Evolutionary conservation across 805 yeast genomes (phyloP).

Genomic region (Isabelozyma rhagii): DNA sequence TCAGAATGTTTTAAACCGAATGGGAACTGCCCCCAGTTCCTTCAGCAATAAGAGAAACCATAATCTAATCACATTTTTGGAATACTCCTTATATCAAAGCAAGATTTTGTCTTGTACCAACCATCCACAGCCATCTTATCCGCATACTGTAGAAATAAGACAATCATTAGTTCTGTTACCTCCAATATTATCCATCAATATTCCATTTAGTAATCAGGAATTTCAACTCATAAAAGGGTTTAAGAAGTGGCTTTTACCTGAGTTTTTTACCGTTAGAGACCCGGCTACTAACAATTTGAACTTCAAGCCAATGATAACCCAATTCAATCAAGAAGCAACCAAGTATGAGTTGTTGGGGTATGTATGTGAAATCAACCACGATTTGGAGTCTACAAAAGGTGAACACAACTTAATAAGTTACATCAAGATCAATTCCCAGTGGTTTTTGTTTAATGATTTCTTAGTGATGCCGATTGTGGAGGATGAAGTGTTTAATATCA

Average conservation of each 20-base stretch:
- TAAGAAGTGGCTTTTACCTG: conserved; percentile 60
- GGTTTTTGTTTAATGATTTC: conserved; percentile 92
- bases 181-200: conserved; percentile 59
- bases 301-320: conserved; percentile 31
- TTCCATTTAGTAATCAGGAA: conserved; percentile 54
- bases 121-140: conserved; percentile 37
- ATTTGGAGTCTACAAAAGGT: conserved; percentile 32
- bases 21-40: conserved; percentile 9
- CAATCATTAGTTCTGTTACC: conserved; percentile 56
- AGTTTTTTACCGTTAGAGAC: conserved; percentile 45
- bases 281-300: conserved; percentile 22
- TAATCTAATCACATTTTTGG: conserved; percentile 53
- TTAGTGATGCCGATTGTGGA: conserved; percentile 73
- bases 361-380: conserved; percentile 63
- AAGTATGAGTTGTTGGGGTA: conserved; percentile 66
- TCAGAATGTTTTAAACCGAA: conserved; percentile 18
- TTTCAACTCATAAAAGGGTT: conserved; percentile 47
- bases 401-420: conserved; percentile 61
- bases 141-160: conserved; percentile 47
- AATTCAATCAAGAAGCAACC: conserved; percentile 21
- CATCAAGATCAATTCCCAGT: conserved; percentile 42
- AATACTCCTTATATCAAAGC: conserved; percentile 54
- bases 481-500: conserved; percentile 72
- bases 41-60: conserved; percentile 20
- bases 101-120: conserved; percentile 47